Percentiles rank a stretch among this genome's conserved stretches.
Conservation (phyloP, 2,329 filamentous ascomycete genomes). For the Aphanoascus verrucosus region DNA sequence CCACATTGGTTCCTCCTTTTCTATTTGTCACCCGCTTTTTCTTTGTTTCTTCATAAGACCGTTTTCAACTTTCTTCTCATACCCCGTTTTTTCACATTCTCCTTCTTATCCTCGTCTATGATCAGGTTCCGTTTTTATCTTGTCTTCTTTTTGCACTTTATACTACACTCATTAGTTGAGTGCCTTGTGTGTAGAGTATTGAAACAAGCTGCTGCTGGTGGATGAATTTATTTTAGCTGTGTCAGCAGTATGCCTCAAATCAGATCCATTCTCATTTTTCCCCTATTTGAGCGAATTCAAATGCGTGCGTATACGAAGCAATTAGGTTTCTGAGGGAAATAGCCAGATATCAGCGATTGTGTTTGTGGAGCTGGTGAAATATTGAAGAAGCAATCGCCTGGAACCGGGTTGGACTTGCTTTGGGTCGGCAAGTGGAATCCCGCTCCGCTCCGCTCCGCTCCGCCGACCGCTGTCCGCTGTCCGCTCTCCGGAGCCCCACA, state of each 20-base stretch:
- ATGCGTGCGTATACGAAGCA: not conserved
- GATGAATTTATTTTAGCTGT: not conserved
- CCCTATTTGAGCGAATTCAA: not conserved
- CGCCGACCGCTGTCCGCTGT: too few relatives aligned
- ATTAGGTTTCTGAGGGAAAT: too few relatives aligned
- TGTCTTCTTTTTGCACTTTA: not conserved
- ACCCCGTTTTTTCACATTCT: not conserved
- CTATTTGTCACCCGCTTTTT: not conserved
- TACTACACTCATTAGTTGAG: not conserved
- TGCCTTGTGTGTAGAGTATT: slow-evolving; percentile 4
- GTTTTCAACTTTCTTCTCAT: slow-evolving; percentile 1
- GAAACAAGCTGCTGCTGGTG: slow-evolving; percentile 2
- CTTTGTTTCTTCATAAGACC: not conserved
- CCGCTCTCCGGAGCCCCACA: not conserved
- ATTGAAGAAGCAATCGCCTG: too few relatives aligned
- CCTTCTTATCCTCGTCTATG: not conserved
- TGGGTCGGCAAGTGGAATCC: not conserved
- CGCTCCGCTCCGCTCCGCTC: not conserved
- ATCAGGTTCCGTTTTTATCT: not conserved
- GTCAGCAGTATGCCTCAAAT: not conserved
- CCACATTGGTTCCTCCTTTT: not conserved
- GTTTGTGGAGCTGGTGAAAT: too few relatives aligned
- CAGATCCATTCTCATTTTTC: not conserved
- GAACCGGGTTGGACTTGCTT: not conserved
- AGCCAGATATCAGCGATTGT: too few relatives aligned